Evolutionary conservation across 73 alveolate species (phyloP), one percentile per base, ranked within the genome.

Genomic region (Uronychia binucleata): DNA sequence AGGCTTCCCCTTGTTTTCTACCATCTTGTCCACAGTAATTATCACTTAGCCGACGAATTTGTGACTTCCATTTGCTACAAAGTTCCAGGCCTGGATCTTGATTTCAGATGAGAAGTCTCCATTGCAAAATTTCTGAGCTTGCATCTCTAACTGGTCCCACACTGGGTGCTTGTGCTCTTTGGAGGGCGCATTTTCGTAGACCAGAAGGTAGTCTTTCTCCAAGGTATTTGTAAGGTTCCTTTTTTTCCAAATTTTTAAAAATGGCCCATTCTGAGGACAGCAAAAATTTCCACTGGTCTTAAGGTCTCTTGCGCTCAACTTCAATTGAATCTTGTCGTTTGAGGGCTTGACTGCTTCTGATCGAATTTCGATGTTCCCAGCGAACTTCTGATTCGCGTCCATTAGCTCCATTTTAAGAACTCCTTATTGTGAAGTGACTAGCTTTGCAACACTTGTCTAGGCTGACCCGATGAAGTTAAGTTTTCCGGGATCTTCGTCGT

Each of bases 301-400:
- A 11, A 46, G 33, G 0, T 35, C 30, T 19, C 30, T 34, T 8
- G 82, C 91, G 30, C 77, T 77, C 32, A 85, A n/a, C 31, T 85
- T 75, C 76, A 85, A 35, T 57, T 84, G 34, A 8, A 81, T 81
- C 59, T 85, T 89, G 57, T 84, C 91, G 58, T 90, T 90, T 30
- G 88, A 77, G 30, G 30, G 33, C 28, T 80, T 90, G n/a, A 94
- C 84, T 35, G 67, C 87, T 34, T 94, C 96, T 31, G 87, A 77
- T 78, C 91, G 81, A 1, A 88, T 77, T 33, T 93, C 74, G 1
- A 95, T 35, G 34, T 87, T 85, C 33, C 96, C 97, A 60, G 85
- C 67, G 0, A 84, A 82, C 31, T 46, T 46, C 19, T 19, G n/a
- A 46, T 46, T 46, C 19, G 5, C n/a, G 19, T 46, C 67, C 19